A percentile compares a stretch with the other conserved stretches of the same genome.
phyloP scores from a whole-genome alignment of 140 eudicot genomes.

The Eryngium alpinum region DNA sequence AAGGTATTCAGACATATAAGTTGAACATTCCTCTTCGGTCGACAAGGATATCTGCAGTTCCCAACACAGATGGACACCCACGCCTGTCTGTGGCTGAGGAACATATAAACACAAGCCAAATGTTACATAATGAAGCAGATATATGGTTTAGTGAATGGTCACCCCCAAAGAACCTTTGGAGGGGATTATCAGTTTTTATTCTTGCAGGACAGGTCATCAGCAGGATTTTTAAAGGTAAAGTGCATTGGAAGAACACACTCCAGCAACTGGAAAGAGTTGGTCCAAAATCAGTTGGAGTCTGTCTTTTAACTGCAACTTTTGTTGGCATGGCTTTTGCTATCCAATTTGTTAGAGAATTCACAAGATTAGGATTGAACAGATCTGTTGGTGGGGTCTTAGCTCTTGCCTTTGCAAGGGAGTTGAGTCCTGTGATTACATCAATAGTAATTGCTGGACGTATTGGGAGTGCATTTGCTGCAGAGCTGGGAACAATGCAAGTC shows the following conservation, averaged over 20 bases:
- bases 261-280: constrained; percentile 94
- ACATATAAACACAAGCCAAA: constrained; percentile 22
- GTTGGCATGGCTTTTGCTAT: constrained; percentile 97
- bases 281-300: constrained; percentile 96
- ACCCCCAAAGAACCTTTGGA: constrained; percentile 77
- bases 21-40: constrained; percentile 18
- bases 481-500: constrained; percentile 93
- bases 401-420: constrained; percentile 72
- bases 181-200: constrained; percentile 70
- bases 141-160: constrained; percentile 67
- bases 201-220: constrained; percentile 75
- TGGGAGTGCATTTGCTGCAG: constrained; percentile 94
- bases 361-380: constrained; percentile 80
- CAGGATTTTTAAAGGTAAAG: constrained; percentile 63
- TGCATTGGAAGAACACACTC: constrained; percentile 92
- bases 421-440: constrained; percentile 91
- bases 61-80: constrained; percentile 42
- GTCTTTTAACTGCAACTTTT: constrained; percentile 79
- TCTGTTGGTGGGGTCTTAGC: constrained; percentile 95
- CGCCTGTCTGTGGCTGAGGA: constrained; percentile 38
- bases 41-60: constrained; percentile 18
- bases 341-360: constrained; percentile 86
- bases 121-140: constrained; percentile 25
- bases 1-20: constrained; percentile 17
- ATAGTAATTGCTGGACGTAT: constrained; percentile 91